Percentiles rank a stretch among this genome's conserved stretches.
phyloP scores from a whole-genome alignment of 371 early-diverging fungal species.

The Fennellomyces sp. region DNA sequence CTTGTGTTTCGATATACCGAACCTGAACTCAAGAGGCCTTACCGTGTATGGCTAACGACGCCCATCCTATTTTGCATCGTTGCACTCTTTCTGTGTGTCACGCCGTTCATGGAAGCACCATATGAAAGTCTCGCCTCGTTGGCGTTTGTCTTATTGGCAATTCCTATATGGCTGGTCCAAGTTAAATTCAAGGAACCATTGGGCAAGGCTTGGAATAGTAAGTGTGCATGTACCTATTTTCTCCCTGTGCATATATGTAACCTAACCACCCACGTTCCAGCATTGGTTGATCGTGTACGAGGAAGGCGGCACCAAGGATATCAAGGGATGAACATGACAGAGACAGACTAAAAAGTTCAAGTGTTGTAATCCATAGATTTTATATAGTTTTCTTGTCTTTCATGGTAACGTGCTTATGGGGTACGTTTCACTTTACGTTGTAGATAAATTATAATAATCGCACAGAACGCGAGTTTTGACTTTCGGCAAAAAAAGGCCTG shows the following conservation, averaged over 20 bases:
- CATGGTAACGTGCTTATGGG: too few relatives aligned
- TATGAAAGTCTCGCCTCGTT: conserved; percentile 54
- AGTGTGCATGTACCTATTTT: not conserved
- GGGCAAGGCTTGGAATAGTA: conserved; percentile 32
- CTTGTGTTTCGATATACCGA: conserved; percentile 62
- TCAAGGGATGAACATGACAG: conserved; percentile 47
- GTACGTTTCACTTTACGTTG: not conserved
- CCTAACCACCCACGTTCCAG: too few relatives aligned
- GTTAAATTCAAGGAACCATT: conserved; percentile 39
- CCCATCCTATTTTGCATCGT: conserved; percentile 62
- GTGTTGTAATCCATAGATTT: not conserved
- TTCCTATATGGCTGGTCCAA: conserved; percentile 56
- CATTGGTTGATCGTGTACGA: conserved; percentile 16
- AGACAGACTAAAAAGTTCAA: conserved; percentile 13
- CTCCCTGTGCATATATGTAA: not conserved
- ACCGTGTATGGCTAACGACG: conserved; percentile 61
- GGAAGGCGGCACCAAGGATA: conserved; percentile 33
- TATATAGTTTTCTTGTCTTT: not conserved
- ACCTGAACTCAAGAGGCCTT: conserved; percentile 65
- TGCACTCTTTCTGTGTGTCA: conserved; percentile 61
- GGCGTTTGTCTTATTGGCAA: conserved; percentile 39
- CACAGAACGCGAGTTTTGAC: not conserved
- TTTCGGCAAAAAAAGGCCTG: too few relatives aligned
- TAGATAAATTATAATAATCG: not conserved
- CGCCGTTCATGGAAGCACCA: conserved; percentile 66